phyloP scores from a whole-genome alignment of 2,329 filamentous ascomycete genomes.

The Cytospora piceae region DNA sequence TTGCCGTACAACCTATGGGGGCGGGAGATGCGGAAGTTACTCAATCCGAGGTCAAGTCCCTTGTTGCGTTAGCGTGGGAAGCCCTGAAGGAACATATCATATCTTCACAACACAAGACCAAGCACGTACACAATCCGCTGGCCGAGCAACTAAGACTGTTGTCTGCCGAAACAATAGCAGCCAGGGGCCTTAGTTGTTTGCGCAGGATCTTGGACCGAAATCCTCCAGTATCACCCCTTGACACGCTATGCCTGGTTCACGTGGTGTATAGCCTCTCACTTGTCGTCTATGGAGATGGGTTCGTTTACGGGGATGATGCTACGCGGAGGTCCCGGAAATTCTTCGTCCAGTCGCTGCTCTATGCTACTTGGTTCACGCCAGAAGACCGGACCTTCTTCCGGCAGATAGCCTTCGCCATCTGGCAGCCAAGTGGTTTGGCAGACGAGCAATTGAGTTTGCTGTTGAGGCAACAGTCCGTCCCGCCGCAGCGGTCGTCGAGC shows the following conservation, averaged over 20 bases:
- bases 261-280: slow-evolving; percentile 55
- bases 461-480: slow-evolving; percentile 31
- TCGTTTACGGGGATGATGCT: slow-evolving; percentile 45
- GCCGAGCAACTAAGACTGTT: slow-evolving; percentile 47
- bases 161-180: slow-evolving; percentile 44
- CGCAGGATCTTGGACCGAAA: slow-evolving; percentile 45
- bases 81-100: slow-evolving; percentile 51
- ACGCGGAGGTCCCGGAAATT: slow-evolving; percentile 43
- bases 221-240: slow-evolving; percentile 44
- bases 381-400: slow-evolving; percentile 46
- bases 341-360: slow-evolving; percentile 53
- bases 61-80: slow-evolving; percentile 51
- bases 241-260: slow-evolving; percentile 56
- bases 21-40: background rate
- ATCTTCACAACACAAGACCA: slow-evolving; percentile 49
- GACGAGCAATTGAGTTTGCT: slow-evolving; percentile 38
- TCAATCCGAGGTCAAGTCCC: slow-evolving; percentile 41
- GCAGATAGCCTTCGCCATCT: slow-evolving; percentile 50
- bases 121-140: slow-evolving; percentile 47
- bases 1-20: slow-evolving; percentile 4
- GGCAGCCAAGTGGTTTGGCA: slow-evolving; percentile 49
- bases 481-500: slow-evolving; percentile 35
- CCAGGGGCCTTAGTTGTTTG: slow-evolving; percentile 48
- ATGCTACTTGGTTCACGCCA: slow-evolving; percentile 45
- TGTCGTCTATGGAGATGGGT: slow-evolving; percentile 38